Percentiles rank a stretch among this genome's conserved stretches.
phyloP scores from a whole-genome alignment of 2,329 filamentous ascomycete species.

The Aspergillus cejpii region DNA sequence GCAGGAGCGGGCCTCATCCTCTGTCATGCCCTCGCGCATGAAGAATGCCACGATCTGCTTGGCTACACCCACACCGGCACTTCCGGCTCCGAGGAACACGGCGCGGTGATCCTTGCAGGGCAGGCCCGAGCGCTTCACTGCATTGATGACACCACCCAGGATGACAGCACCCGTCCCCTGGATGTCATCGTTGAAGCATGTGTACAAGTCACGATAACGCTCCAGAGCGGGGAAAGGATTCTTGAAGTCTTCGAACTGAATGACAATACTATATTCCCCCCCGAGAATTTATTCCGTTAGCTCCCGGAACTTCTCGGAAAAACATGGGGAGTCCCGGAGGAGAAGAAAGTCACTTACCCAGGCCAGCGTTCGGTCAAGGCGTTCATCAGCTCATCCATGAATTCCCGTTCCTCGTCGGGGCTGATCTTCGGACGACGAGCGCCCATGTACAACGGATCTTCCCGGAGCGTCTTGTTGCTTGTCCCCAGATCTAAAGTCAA shows the following conservation, averaged over 20 bases:
- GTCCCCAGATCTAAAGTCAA: constrained; percentile 59
- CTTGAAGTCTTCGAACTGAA: constrained; percentile 98
- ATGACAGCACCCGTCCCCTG: constrained; percentile 96
- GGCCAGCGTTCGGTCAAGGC: constrained; percentile 73
- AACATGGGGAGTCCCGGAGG: constrained; percentile 47
- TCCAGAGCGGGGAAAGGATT: constrained; percentile 92
- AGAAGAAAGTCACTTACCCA: constrained; percentile 51
- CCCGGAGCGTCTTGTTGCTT: constrained; percentile 55
- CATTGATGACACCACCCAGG: constrained; percentile 68
- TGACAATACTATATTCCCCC: constrained; percentile 52
- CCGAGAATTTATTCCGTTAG: constrained; percentile 17
- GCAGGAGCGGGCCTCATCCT: constrained; percentile 78
- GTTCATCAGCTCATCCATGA: constrained; percentile 96
- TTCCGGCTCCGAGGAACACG: constrained; percentile 93
- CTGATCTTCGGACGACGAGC: constrained; percentile 75
- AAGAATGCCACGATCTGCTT: constrained; percentile 98
- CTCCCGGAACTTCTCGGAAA: constrained; percentile 10
- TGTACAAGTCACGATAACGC: constrained; percentile 79
- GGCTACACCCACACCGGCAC: constrained; percentile 91
- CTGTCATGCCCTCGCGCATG: constrained; percentile 80
- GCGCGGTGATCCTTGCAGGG: constrained; percentile 85
- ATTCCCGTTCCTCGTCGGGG: constrained; percentile 72
- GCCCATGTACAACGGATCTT: constrained; percentile 89
- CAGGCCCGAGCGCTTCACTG: constrained; percentile 76
- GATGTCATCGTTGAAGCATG: constrained; percentile 98